Base-by-base conservation (phyloP, 2,329 filamentous ascomycete genomes). In the Cryphonectria nitschkei region DNA sequence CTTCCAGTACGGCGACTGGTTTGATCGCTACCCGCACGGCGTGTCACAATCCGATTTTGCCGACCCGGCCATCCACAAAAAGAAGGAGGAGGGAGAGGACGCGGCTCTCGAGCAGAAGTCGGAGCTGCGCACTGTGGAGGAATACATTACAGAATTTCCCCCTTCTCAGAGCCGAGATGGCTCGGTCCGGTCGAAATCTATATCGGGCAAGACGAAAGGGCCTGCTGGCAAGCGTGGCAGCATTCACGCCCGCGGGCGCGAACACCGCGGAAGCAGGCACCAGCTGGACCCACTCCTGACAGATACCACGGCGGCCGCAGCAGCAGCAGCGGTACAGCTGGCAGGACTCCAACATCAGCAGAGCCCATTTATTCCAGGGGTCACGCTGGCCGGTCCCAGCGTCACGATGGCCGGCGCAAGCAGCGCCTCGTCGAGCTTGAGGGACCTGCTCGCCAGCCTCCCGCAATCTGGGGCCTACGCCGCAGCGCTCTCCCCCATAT, bases 1-100 rank as follows among this genome's bases (percentile, higher is more conserved):
- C 76, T 95, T 97, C 80, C 95, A 98, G 77, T 98, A 98, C 76
- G 94, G 95, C 67, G 96, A 98, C 81, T 98, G 96, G 96, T 98
- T 98, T 77, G 93, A 96, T 78, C 89, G 93, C 74, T 98, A 98
- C 78, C 96, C 96, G 0, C 93, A 97, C 76, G 96, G 96, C 2
- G 93, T 98, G 22, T 93, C 93, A 3, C 90, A 93, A 72, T 87
- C 90, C 1, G 94, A 97, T 77, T 96, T 93, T 80, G 90, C 94
- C 76, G 93, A 96, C 74, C 91, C 93, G 1, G 89, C 88, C 39
- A 82, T 85, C 4, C 85, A 87, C 56, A 85, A 88, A 76, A 90
- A 91, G 78, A 93, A 91, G 75, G 93, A 97, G 77, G 91, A 88
- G 56, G 92, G 92, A 11, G 92, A 93, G n/a, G 94, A 98, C 78